Conservation (phyloP, 23 red algal species). For the Gracilaria caudata region DNA sequence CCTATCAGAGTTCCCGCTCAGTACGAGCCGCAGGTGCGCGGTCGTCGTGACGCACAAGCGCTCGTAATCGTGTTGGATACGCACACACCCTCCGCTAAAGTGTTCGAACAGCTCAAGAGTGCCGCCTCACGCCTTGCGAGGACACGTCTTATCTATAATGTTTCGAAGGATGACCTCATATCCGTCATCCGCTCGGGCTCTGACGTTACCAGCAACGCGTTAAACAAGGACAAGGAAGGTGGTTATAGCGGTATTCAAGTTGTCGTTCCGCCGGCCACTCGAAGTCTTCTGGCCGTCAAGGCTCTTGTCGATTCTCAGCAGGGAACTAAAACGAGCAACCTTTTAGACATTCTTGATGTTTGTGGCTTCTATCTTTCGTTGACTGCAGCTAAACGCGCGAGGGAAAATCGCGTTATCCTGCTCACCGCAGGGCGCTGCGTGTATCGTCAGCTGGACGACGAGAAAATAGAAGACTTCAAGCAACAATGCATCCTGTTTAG, state of each 20-base stretch:
- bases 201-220: constrained; percentile 11
- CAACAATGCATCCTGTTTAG: background rate
- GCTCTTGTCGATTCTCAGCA: background rate
- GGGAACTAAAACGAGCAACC: background rate
- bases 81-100: background rate
- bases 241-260: constrained; percentile 38
- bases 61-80: constrained; percentile 38
- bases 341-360: constrained; percentile 52
- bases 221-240: constrained; percentile 5
- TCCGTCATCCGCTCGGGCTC: constrained; percentile 37
- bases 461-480: constrained; percentile 41
- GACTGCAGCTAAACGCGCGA: constrained; percentile 25
- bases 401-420: constrained; percentile 18
- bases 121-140: constrained; percentile 43
- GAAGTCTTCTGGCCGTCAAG: constrained; percentile 23
- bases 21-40: background rate
- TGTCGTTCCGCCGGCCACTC: constrained; percentile 12
- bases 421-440: constrained; percentile 25
- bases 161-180: constrained; percentile 36
- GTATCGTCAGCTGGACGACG: background rate
- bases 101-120: constrained; percentile 22
- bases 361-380: constrained; percentile 11
- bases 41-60: constrained; percentile 5
- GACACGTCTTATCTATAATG: constrained; percentile 44
- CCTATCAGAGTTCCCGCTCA: background rate